phyloP scores from a whole-genome alignment of 495 filamentous ascomycete species.

The Aspergillus panamensis region DNA sequence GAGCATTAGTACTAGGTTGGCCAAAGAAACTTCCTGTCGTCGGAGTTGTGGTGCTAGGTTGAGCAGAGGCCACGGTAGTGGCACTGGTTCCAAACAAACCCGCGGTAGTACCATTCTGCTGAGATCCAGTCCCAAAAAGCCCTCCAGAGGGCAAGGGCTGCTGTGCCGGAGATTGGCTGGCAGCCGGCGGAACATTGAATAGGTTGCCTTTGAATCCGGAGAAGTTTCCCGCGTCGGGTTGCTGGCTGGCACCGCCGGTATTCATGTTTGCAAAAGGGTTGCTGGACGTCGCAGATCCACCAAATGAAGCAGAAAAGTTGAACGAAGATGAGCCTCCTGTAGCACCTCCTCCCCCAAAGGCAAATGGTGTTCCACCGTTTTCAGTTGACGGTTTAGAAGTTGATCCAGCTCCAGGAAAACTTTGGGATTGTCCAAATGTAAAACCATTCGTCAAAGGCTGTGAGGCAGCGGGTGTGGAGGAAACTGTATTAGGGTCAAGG shows the following conservation, averaged over 20 bases:
- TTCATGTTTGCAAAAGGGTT: slow-evolving; percentile 43
- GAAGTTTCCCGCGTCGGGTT: slow-evolving; percentile 21
- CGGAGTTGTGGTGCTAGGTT: slow-evolving; percentile 17
- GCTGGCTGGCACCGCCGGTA: slow-evolving; percentile 22
- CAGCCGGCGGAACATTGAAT: slow-evolving; percentile 31
- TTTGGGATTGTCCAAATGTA: slow-evolving; percentile 47
- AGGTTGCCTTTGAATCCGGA: slow-evolving; percentile 32
- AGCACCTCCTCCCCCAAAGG: slow-evolving; percentile 28
- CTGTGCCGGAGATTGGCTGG: slow-evolving; percentile 20
- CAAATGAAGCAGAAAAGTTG: slow-evolving; percentile 36
- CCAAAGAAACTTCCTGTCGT: slow-evolving; percentile 28
- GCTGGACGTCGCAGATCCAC: slow-evolving; percentile 21
- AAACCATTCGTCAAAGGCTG: slow-evolving; percentile 36
- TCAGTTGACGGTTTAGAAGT: slow-evolving; percentile 27
- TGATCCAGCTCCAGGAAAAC: slow-evolving; percentile 41
- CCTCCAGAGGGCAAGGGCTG: slow-evolving; percentile 23
- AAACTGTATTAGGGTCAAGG: slow-evolving; percentile 27
- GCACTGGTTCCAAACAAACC: slow-evolving; percentile 25
- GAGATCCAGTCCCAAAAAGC: slow-evolving; percentile 22
- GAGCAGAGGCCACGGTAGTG: slow-evolving; percentile 20
- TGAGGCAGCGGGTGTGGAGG: slow-evolving; percentile 26
- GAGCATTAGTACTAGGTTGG: slow-evolving; percentile 18
- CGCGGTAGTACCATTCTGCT: slow-evolving; percentile 18
- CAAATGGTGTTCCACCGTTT: slow-evolving; percentile 34
- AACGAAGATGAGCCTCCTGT: slow-evolving; percentile 28